Conservation (phyloP, 192 early-diverging fungal species). For the Powellomyces hirtus region DNA sequence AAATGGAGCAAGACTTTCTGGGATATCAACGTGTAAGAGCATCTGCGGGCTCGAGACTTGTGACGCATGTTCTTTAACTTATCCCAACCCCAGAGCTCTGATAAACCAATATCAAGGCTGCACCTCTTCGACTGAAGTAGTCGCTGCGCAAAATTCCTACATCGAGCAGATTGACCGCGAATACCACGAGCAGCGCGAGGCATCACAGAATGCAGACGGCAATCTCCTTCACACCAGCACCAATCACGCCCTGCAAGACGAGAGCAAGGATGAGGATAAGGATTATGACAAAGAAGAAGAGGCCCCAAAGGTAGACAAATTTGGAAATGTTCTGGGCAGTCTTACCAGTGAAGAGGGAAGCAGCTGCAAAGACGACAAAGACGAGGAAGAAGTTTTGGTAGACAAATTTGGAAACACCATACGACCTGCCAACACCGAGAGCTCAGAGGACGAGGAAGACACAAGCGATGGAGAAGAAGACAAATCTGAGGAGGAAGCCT, state of each 20-base stretch:
- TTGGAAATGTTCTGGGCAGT: no score
- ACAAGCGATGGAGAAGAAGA: slow-evolving; percentile 29
- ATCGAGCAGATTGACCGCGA: slow-evolving; percentile 72
- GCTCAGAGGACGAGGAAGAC: slow-evolving; percentile 39
- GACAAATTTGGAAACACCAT: slow-evolving; percentile 27
- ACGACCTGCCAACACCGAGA: slow-evolving; percentile 41
- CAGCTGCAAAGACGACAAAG: slow-evolving; percentile 17
- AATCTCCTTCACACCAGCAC: slow-evolving; percentile 10
- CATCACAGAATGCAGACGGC: slow-evolving; percentile 1
- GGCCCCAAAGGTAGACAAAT: no score
- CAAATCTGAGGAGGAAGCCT: not conserved
- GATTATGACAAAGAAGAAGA: slow-evolving; percentile 16
- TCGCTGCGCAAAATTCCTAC: slow-evolving; percentile 77
- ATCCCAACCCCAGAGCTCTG: slow-evolving; percentile 55
- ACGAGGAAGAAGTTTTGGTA: slow-evolving; percentile 1
- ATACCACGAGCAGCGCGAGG: slow-evolving; percentile 38
- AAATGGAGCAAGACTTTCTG: slow-evolving; percentile 95
- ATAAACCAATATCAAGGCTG: slow-evolving; percentile 73
- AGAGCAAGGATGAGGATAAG: not conserved
- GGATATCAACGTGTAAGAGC: slow-evolving; percentile 72
- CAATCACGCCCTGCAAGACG: slow-evolving; percentile 9
- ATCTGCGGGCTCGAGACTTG: no score
- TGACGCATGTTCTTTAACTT: no score
- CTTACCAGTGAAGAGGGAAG: no score
- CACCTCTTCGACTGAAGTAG: slow-evolving; percentile 68